phyloP scores from a whole-genome alignment of 306 rosid species.

The Quercus aquifolioides region DNA sequence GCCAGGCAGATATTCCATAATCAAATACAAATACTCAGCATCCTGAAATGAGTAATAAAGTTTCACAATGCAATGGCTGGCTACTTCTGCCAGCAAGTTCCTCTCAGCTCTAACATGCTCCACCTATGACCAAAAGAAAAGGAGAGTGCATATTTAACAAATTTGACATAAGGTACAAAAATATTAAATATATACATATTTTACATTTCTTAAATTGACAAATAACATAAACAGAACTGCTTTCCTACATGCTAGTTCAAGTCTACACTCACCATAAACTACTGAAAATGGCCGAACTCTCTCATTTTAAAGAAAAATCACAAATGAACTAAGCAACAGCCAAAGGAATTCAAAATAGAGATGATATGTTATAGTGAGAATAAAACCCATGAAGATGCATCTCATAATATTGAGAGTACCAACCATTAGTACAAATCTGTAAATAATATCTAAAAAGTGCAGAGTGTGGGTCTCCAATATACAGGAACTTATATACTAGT shows the following conservation, averaged over 20 bases:
- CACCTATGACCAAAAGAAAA: slow-evolving; percentile 47
- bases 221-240: neutral
- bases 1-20: slow-evolving; percentile 98
- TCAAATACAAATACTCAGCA: slow-evolving; percentile 81
- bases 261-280: neutral
- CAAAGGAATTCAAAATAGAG: neutral
- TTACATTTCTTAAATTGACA: neutral
- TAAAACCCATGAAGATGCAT: neutral
- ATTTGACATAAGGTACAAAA: neutral
- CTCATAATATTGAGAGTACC: neutral
- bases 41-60: slow-evolving; percentile 99
- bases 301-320: neutral
- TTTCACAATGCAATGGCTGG: slow-evolving; percentile 95
- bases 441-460: slow-evolving; percentile 11
- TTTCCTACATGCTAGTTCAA: neutral
- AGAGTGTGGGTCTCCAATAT: slow-evolving; percentile 13
- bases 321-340: neutral
- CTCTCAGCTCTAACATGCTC: slow-evolving; percentile 99
- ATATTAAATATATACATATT: neutral
- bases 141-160: neutral
- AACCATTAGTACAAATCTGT: neutral
- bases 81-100: slow-evolving; percentile 97
- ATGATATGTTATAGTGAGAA: neutral
- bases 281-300: neutral
- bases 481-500: neutral